Evolutionary conservation across 805 yeast genomes (phyloP).

Genomic region (Sugiyamaella lignohabitans): DNA sequence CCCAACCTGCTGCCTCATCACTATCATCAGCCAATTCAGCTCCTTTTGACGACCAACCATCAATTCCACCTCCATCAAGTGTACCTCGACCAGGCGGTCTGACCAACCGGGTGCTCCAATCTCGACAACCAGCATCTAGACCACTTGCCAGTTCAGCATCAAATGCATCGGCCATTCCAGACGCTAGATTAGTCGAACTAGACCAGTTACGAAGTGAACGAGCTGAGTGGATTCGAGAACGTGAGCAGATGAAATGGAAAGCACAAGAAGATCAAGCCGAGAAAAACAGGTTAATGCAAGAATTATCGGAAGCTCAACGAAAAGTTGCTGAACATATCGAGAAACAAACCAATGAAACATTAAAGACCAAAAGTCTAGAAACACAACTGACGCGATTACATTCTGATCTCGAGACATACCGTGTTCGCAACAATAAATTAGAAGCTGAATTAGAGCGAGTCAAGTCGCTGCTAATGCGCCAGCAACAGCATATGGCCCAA

Average conservation of each 20-base stretch:
- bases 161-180: conserved; percentile 5
- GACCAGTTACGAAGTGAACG: conserved; percentile 50
- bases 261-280: conserved; percentile 29
- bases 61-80: conserved; percentile 6
- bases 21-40: background rate
- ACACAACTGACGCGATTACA: conserved; percentile 56
- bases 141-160: conserved; percentile 1
- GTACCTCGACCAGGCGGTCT: conserved; percentile 9
- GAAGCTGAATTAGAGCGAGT: conserved; percentile 42
- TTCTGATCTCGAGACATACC: conserved; percentile 56
- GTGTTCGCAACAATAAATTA: conserved; percentile 45
- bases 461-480: conserved; percentile 4
- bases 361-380: conserved; percentile 59
- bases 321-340: conserved; percentile 28
- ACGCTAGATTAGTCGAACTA: conserved; percentile 23
- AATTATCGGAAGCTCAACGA: conserved; percentile 32
- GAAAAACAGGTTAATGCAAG: conserved; percentile 31
- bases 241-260: conserved; percentile 27
- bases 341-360: conserved; percentile 15
- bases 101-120: conserved; percentile 8
- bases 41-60: background rate
- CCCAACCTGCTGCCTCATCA: background rate
- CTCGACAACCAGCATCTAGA: conserved; percentile 3
- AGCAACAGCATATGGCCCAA: background rate
- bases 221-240: conserved; percentile 39